Percentiles rank a stretch among this genome's conserved stretches.
phyloP scores from a whole-genome alignment of 805 yeast species.

The Peterozyma toletana region DNA sequence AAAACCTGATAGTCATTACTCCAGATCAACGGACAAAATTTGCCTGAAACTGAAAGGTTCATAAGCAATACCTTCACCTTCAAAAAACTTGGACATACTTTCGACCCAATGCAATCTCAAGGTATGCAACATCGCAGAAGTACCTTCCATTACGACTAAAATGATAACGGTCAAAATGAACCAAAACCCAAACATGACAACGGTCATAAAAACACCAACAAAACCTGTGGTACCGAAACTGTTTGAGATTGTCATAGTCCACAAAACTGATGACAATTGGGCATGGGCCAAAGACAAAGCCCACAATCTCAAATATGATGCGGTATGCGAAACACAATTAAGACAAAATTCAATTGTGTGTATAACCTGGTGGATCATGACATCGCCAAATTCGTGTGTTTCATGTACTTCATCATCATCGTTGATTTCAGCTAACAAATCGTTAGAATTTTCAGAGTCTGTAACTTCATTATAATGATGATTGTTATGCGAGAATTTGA shows the following conservation, averaged over 20 bases:
- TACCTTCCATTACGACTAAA: constrained; percentile 74
- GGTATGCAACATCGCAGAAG: constrained; percentile 78
- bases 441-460: constrained; percentile 8
- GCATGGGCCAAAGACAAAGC: constrained; percentile 75
- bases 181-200: constrained; percentile 67
- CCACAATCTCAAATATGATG: constrained; percentile 73
- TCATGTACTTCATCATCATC: constrained; percentile 32
- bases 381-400: constrained; percentile 50
- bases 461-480: constrained; percentile 16
- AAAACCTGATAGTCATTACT: neutral
- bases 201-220: constrained; percentile 49
- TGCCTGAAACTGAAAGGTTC: constrained; percentile 50
- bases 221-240: constrained; percentile 52
- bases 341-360: constrained; percentile 77
- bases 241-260: constrained; percentile 68
- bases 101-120: constrained; percentile 79
- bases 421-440: constrained; percentile 11
- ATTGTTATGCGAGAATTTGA: constrained; percentile 25
- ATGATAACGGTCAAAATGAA: constrained; percentile 62
- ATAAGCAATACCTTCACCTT: constrained; percentile 68
- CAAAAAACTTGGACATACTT: constrained; percentile 73
- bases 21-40: constrained; percentile 14
- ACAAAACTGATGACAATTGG: constrained; percentile 66
- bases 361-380: constrained; percentile 72
- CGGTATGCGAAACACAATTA: constrained; percentile 75